Base-by-base conservation (phyloP, 345 rosid genomes). In the Laguncularia racemosa region DNA sequence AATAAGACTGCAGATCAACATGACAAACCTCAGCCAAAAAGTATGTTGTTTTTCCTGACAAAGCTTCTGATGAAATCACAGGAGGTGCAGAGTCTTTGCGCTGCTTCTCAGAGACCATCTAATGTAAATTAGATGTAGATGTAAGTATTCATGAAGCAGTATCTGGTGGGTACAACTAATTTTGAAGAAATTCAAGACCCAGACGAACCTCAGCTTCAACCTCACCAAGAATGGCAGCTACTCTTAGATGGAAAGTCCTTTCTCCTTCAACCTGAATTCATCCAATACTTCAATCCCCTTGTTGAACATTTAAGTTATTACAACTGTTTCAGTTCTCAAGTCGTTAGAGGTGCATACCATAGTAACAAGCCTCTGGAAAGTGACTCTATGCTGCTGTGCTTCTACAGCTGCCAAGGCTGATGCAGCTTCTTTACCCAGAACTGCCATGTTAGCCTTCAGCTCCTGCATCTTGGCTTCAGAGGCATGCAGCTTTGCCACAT, bases 51-150 rank as follows among this genome's bases (percentile, higher is more conserved):
- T 89, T 92, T 61, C 75, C 93, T 43, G 84, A 77, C 73, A 73
- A 65, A 45, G 71, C 81, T 55, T 78, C 91, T 48, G 81, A 66
- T 49, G 76, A 82, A 71, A 82, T 67, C 46, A 76, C 73, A 49
- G 96, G 96, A 67, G 96, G 98, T 58, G 93, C 98, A 76, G 96
- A 83, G 65, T 92, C 98, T 75, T 83, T 92, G 59, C 63, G 87
- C 66, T 92, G 98, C 72, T 92, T 92, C 78, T 92, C 98, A 3
- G 85, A 84, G 17, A 89, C 89, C 91, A 92, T 89, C 98, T 92
- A 78, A 57, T 46, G 59, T 44, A 71, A 60, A 40, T 40, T 54
- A 33, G 6, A 14, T 16, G 49, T 16, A 52, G 14, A 40, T 33
- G 16, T 17, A 44, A 56, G 14, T 20, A 18, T 45, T 44, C 17